Conservation (phyloP, 1,139 yeast genomes). For the Yamadazyma mexicana region DNA sequence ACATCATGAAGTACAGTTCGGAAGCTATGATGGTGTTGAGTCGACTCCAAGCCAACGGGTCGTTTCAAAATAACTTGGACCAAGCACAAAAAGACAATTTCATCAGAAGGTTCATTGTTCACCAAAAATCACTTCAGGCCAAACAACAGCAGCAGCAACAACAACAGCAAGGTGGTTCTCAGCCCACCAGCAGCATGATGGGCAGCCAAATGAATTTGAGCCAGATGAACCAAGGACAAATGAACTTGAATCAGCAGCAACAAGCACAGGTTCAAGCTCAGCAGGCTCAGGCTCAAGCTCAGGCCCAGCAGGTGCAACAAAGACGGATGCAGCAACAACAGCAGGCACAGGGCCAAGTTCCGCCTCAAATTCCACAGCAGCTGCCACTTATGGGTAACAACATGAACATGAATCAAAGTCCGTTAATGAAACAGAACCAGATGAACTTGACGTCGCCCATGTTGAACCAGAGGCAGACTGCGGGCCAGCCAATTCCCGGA, state of each 20-base stretch:
- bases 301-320: constrained; percentile 1
- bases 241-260: constrained; percentile 8
- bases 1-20: constrained; percentile 38
- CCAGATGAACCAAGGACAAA: constrained; percentile 4
- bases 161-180: constrained; percentile 2
- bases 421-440: constrained; percentile 15
- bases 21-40: constrained; percentile 43
- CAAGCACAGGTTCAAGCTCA: constrained; percentile 15
- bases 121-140: constrained; percentile 44
- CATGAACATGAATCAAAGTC: constrained; percentile 13
- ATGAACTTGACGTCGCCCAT: constrained; percentile 12
- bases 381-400: constrained; percentile 18
- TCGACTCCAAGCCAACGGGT: constrained; percentile 40
- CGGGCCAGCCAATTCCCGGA: constrained; percentile 7
- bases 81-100: constrained; percentile 40
- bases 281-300: background rate
- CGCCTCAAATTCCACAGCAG: constrained; percentile 17
- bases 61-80: constrained; percentile 31
- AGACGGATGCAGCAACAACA: background rate
- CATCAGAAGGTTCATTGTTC: constrained; percentile 40
- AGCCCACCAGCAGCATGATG: background rate
- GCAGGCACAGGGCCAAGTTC: constrained; percentile 7
- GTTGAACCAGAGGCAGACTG: constrained; percentile 13
- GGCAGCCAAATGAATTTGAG: constrained; percentile 5
- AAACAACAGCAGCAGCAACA: constrained; percentile 35